Conservation (phyloP, 192 early-diverging fungal species). For the Backusella macrospora region DNA sequence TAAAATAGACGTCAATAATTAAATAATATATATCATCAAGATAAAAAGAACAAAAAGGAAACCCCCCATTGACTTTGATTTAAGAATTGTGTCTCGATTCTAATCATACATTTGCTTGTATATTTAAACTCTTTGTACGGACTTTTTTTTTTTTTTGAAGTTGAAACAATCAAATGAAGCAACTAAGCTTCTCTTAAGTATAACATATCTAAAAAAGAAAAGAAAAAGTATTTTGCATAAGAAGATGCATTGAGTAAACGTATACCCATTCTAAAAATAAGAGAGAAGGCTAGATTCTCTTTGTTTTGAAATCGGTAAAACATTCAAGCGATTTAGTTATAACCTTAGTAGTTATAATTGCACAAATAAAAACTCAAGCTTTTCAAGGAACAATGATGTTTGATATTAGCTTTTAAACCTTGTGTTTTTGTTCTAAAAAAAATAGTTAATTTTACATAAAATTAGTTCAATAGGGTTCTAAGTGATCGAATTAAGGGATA, state of each 20-base stretch:
- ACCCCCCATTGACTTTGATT: no score
- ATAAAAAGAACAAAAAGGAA: background rate
- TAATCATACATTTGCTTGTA: no score
- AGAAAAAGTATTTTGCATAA: background rate
- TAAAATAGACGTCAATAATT: background rate
- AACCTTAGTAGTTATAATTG: background rate
- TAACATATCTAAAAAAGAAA: background rate
- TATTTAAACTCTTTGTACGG: background rate
- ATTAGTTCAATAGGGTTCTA: no score
- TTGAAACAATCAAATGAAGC: background rate
- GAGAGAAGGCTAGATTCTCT: background rate
- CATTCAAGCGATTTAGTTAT: background rate
- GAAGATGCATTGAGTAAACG: constrained; percentile 8
- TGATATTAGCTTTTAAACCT: no score
- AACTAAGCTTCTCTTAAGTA: background rate
- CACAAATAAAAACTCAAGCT: no score
- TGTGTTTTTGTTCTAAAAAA: no score
- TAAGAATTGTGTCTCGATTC: no score
- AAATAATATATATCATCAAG: background rate
- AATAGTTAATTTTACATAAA: no score
- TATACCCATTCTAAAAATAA: background rate
- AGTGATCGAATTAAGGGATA: no score
- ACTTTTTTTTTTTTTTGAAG: background rate
- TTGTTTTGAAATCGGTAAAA: background rate
- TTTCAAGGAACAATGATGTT: no score